phyloP scores from a whole-genome alignment of 352 stramenopile genomes.

The Aphanomyces invadans region DNA sequence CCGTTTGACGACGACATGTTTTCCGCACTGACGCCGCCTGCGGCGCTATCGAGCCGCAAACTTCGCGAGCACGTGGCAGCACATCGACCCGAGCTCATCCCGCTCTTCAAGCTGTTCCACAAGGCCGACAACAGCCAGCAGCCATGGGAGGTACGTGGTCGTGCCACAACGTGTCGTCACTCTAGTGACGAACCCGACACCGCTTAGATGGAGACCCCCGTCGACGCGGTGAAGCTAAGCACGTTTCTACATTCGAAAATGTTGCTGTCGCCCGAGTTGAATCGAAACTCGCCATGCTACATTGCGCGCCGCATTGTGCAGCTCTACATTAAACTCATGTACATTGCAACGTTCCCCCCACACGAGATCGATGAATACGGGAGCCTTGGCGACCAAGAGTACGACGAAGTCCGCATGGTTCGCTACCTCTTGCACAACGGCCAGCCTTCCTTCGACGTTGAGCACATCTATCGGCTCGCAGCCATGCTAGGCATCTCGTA shows the following conservation, averaged over 20 bases:
- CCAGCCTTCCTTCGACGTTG: constrained; percentile 47
- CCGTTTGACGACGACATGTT: not conserved
- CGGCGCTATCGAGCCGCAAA: not conserved
- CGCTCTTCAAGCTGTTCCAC: constrained; percentile 20
- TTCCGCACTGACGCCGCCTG: not conserved
- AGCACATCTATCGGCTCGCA: constrained; percentile 59
- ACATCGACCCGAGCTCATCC: constrained; percentile 17
- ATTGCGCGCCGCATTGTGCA: constrained; percentile 66
- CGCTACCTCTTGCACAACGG: constrained; percentile 57
- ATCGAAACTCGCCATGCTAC: constrained; percentile 74
- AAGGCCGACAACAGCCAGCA: constrained; percentile 18
- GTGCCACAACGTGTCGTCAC: not conserved
- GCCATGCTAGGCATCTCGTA: constrained; percentile 58
- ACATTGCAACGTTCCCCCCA: constrained; percentile 63
- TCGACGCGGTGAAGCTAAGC: constrained; percentile 53
- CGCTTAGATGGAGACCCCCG: constrained; percentile 10
- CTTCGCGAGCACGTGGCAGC: constrained; percentile 11
- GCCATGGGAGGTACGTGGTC: constrained; percentile 20
- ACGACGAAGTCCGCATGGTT: constrained; percentile 61
- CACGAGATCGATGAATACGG: constrained; percentile 54
- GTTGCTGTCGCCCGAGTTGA: constrained; percentile 64
- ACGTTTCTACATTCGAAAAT: constrained; percentile 60
- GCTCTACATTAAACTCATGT: constrained; percentile 79
- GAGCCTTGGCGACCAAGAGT: constrained; percentile 38
- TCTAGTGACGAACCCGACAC: not conserved